phyloP scores from a whole-genome alignment of 169 alveolate species.

The Perkinsus olseni region DNA sequence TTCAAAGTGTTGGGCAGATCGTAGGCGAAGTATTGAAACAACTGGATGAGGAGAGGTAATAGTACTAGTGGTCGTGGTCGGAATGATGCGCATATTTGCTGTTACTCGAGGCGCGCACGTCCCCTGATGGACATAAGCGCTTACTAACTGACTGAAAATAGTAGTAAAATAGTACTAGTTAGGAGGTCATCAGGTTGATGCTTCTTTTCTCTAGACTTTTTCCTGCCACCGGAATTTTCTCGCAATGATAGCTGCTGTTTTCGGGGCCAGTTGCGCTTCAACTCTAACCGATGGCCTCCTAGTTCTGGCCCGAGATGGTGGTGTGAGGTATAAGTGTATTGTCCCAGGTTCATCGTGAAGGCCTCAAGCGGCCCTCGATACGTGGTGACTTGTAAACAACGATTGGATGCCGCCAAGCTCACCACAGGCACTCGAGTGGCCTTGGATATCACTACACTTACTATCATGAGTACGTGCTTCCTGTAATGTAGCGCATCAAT shows the following conservation, averaged over 20 bases:
- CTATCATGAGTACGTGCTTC: constrained; percentile 79
- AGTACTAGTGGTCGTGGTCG: too few relatives aligned
- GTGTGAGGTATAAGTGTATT: not conserved
- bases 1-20: constrained; percentile 95
- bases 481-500: not conserved
- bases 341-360: constrained; percentile 68
- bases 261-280: not conserved
- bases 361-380: constrained; percentile 94
- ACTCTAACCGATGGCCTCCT: not conserved
- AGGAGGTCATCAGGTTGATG: too few relatives aligned
- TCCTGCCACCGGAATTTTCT: too few relatives aligned
- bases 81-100: too few relatives aligned
- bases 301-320: too few relatives aligned
- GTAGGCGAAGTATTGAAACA: constrained; percentile 93
- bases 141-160: too few relatives aligned
- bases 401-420: constrained; percentile 76
- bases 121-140: too few relatives aligned
- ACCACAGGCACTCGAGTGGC: constrained; percentile 96
- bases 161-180: too few relatives aligned
- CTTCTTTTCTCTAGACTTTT: too few relatives aligned
- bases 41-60: constrained; percentile 81
- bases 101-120: too few relatives aligned
- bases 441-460: constrained; percentile 95
- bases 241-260: not conserved
- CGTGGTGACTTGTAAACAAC: constrained; percentile 92